A percentile compares a stretch with the other conserved stretches of the same genome.
Evolutionary conservation across 768 basidiomycete genomes (phyloP).

Genomic region (Pholiota microspora): DNA sequence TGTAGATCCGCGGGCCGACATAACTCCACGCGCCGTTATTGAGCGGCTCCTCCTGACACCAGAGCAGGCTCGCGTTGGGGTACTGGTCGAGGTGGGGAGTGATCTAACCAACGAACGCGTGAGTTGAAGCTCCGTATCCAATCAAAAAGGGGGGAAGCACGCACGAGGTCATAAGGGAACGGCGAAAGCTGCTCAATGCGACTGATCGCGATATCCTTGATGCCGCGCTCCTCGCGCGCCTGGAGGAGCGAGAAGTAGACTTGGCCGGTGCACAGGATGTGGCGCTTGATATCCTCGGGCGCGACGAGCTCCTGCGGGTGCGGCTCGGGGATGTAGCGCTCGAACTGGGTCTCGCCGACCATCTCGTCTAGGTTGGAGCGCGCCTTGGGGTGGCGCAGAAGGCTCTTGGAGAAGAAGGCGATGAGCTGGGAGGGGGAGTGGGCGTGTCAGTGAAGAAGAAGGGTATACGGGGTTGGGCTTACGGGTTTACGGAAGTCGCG

Average conservation of each 20-base stretch:
- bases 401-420: constrained; percentile 94
- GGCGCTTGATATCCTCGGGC: constrained; percentile 86
- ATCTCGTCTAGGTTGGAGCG: constrained; percentile 87
- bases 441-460: neutral
- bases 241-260: constrained; percentile 89
- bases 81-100: constrained; percentile 95
- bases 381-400: constrained; percentile 92
- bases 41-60: constrained; percentile 97
- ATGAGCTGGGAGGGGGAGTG: constrained; percentile 55
- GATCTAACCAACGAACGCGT: constrained; percentile 42
- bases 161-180: constrained; percentile 92
- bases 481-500: constrained; percentile 98
- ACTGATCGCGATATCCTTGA: constrained; percentile 93
- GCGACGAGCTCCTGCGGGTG: constrained; percentile 64
- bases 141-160: constrained; percentile 21
- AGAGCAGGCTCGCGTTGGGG: constrained; percentile 89
- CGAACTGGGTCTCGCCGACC: constrained; percentile 85
- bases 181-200: constrained; percentile 94
- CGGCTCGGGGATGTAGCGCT: constrained; percentile 88
- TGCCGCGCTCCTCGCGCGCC: constrained; percentile 87
- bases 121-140: neutral
- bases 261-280: constrained; percentile 93
- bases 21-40: constrained; percentile 99
- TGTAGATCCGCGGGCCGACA: constrained; percentile 89
- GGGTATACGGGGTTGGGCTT: constrained; percentile 17